phyloP scores from a whole-genome alignment of 768 basidiomycete genomes.

The Trametes coccinea region DNA sequence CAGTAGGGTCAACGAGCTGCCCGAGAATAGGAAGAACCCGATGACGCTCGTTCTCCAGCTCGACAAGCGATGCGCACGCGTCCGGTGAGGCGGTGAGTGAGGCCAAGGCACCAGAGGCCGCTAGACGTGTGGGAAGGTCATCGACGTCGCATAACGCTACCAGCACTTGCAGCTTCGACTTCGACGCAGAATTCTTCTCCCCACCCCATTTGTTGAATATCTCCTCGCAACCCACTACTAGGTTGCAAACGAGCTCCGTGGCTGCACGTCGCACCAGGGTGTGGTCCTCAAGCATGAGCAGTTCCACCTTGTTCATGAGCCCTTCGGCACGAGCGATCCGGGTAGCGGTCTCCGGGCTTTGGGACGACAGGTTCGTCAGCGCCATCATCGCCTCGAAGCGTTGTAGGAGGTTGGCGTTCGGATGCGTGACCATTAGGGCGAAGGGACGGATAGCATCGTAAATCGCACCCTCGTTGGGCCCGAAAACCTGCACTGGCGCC shows the following conservation, averaged over 20 bases:
- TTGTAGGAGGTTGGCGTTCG: slow-evolving; percentile 72
- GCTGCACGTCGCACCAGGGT: slow-evolving; percentile 81
- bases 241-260: slow-evolving; percentile 89
- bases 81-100: slow-evolving; percentile 64
- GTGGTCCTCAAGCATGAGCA: slow-evolving; percentile 81
- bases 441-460: slow-evolving; percentile 86
- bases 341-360: slow-evolving; percentile 61
- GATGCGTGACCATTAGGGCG: slow-evolving; percentile 67
- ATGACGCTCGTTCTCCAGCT: slow-evolving; percentile 64
- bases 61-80: slow-evolving; percentile 62
- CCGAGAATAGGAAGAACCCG: slow-evolving; percentile 66
- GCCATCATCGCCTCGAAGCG: slow-evolving; percentile 95
- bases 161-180: slow-evolving; percentile 76
- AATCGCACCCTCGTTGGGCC: slow-evolving; percentile 73
- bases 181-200: slow-evolving; percentile 39
- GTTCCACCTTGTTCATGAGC: slow-evolving; percentile 65
- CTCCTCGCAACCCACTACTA: slow-evolving; percentile 73
- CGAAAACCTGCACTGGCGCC: slow-evolving; percentile 88
- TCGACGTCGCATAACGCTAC: slow-evolving; percentile 85
- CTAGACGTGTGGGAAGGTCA: slow-evolving; percentile 80
- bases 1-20: slow-evolving; percentile 63
- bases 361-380: slow-evolving; percentile 89
- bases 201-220: slow-evolving; percentile 76
- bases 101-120: slow-evolving; percentile 90
- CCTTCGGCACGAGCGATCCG: slow-evolving; percentile 65